Conservation (phyloP, 345 rosid genomes). For the Sonneratia caseolaris region DNA sequence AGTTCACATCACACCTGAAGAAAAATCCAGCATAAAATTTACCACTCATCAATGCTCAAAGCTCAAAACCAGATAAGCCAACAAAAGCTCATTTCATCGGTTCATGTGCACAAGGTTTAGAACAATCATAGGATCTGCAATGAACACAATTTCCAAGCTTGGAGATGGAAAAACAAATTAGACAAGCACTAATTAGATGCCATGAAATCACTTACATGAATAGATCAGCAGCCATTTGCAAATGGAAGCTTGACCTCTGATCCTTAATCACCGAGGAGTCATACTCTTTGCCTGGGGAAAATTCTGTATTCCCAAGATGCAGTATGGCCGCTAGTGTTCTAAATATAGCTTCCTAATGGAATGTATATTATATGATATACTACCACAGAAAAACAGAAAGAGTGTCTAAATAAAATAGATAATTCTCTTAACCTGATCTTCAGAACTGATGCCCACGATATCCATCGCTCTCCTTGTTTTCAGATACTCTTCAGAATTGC, state of each 20-base stretch:
- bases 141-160: not conserved
- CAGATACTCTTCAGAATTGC: slow-evolving; percentile 72
- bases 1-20: slow-evolving; percentile 72
- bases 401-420: not conserved
- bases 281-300: slow-evolving; percentile 89
- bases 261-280: slow-evolving; percentile 84
- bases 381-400: slow-evolving; percentile 4
- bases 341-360: slow-evolving; percentile 74
- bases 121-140: not conserved
- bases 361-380: not conserved
- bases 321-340: slow-evolving; percentile 90
- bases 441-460: slow-evolving; percentile 78
- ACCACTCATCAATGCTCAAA: not conserved
- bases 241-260: slow-evolving; percentile 61
- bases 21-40: not conserved
- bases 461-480: slow-evolving; percentile 95
- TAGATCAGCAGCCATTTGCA: slow-evolving; percentile 88
- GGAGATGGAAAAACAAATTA: not conserved
- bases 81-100: not conserved
- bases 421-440: slow-evolving; percentile 57
- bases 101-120: not conserved
- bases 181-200: not conserved
- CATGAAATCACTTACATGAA: slow-evolving; percentile 49
- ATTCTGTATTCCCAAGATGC: slow-evolving; percentile 91
- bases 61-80: not conserved